phyloP scores from a whole-genome alignment of 495 filamentous ascomycete genomes.

The Neurospora terricola region DNA sequence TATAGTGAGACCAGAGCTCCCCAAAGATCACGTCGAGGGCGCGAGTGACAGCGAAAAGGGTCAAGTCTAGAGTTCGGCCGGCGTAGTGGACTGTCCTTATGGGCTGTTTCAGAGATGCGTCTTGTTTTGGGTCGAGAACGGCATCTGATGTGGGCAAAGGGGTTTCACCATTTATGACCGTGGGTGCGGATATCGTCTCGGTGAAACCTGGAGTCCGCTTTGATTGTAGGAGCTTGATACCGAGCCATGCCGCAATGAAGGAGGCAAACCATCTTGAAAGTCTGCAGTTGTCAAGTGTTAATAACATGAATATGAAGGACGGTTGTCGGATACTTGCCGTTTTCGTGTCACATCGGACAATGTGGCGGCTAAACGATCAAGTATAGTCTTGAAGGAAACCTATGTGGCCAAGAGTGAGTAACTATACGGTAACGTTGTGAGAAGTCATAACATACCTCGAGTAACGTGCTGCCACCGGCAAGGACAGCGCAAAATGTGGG shows the following conservation, averaged over 20 bases:
- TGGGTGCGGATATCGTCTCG: conserved; percentile 14
- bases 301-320: background rate
- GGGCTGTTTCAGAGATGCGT: background rate
- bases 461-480: conserved; percentile 64
- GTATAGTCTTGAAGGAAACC: conserved; percentile 20
- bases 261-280: conserved; percentile 37
- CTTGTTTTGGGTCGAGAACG: background rate
- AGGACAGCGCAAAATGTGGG: conserved; percentile 73
- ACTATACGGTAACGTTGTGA: background rate
- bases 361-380: conserved; percentile 13
- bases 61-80: conserved; percentile 78
- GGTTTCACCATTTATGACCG: background rate
- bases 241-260: conserved; percentile 42
- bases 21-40: conserved; percentile 65
- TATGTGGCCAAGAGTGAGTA: conserved; percentile 9
- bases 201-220: conserved; percentile 34
- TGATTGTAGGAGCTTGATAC: conserved; percentile 36
- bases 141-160: background rate
- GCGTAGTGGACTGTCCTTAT: conserved; percentile 38
- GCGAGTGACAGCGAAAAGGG: conserved; percentile 66
- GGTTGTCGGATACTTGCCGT: conserved; percentile 18
- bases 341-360: conserved; percentile 20
- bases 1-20: conserved; percentile 50
- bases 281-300: conserved; percentile 15
- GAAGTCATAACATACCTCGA: conserved; percentile 42